Conservation (phyloP, 768 basidiomycete genomes). For the Suillus weaverae region DNA sequence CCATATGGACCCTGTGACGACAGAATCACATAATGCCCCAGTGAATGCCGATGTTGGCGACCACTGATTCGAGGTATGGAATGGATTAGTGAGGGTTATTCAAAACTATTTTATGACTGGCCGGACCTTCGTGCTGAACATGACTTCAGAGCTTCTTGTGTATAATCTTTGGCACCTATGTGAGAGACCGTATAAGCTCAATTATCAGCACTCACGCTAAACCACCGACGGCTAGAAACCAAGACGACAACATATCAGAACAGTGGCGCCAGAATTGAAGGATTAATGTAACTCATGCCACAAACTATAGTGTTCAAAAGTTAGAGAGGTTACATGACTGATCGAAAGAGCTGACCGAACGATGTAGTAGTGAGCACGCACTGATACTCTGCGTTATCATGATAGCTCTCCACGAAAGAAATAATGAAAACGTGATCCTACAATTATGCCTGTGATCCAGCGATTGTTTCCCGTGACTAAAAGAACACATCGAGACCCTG, state of each 20-base stretch:
- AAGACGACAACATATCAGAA: background rate
- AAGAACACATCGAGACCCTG: background rate
- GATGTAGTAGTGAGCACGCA: conserved; percentile 6
- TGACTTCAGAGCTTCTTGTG: conserved; percentile 4
- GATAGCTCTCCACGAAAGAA: background rate
- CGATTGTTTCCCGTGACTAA: conserved; percentile 22
- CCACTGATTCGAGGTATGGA: conserved; percentile 9
- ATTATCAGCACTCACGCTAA: background rate
- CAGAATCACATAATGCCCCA: conserved; percentile 20
- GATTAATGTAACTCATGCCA: conserved; percentile 15
- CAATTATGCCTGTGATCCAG: conserved; percentile 9
- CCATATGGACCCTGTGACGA: conserved; percentile 19
- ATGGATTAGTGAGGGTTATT: background rate
- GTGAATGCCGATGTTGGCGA: conserved; percentile 8
- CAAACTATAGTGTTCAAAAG: conserved; percentile 7
- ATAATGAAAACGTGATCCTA: background rate
- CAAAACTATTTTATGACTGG: background rate
- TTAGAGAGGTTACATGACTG: background rate
- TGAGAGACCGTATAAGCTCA: background rate
- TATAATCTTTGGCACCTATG: conserved; percentile 8
- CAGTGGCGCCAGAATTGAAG: background rate
- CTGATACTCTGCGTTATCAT: conserved; percentile 3
- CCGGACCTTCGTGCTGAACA: conserved; percentile 12
- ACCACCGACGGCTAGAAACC: conserved; percentile 3
- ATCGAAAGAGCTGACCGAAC: conserved; percentile 15